phyloP scores from a whole-genome alignment of 1,284 basidiomycete species.

The Testicularia cyperi region DNA sequence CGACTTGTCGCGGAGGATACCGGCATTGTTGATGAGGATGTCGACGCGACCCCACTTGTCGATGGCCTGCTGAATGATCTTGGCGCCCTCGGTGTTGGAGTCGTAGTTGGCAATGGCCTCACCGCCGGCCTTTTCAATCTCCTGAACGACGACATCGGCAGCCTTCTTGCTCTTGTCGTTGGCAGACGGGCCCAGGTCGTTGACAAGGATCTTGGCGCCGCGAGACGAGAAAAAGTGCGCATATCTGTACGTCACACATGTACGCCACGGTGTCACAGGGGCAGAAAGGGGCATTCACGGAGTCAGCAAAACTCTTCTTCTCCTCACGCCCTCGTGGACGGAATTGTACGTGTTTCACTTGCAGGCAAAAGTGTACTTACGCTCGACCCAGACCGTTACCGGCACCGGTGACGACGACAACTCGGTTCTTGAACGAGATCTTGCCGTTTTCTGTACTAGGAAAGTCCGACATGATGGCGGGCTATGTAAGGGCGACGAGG shows the following conservation, averaged over 20 bases:
- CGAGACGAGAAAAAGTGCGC: constrained; percentile 84
- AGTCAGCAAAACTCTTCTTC: constrained; percentile 1
- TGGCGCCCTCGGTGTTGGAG: constrained; percentile 83
- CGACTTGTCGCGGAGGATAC: constrained; percentile 73
- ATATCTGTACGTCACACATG: constrained; percentile 78
- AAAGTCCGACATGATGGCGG: constrained; percentile 53
- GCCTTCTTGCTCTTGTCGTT: constrained; percentile 88
- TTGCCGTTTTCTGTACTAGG: constrained; percentile 55
- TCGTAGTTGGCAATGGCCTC: constrained; percentile 72
- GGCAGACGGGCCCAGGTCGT: constrained; percentile 64
- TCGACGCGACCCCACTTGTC: constrained; percentile 79
- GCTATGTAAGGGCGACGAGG: constrained; percentile 2
- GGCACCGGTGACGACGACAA: constrained; percentile 90
- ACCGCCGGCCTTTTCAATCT: constrained; percentile 75
- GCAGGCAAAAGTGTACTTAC: constrained; percentile 66
- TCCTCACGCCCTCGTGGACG: not conserved
- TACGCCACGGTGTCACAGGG: no score
- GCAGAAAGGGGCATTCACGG: not conserved
- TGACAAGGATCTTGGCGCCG: constrained; percentile 75
- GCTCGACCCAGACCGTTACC: constrained; percentile 90
- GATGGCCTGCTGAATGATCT: constrained; percentile 83
- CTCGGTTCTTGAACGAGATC: constrained; percentile 78
- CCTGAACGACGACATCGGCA: constrained; percentile 87
- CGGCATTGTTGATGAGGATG: constrained; percentile 83
- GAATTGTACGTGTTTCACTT: no score